Percentiles rank a stretch among this genome's conserved stretches.
Evolutionary conservation across 805 yeast species (phyloP).

Genomic region (Candida pseudoglaebosa): DNA sequence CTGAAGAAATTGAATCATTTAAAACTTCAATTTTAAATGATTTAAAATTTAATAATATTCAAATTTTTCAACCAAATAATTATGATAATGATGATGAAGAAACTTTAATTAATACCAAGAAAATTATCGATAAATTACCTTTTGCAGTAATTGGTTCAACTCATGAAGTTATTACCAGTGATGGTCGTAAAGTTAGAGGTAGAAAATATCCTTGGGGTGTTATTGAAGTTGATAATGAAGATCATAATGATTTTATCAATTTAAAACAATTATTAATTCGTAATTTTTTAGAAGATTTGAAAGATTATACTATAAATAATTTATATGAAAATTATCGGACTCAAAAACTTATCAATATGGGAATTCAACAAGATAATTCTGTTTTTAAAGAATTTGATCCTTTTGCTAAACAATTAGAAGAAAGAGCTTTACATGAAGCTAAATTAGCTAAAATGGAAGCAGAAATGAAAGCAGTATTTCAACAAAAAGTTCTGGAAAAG

Average conservation of each 20-base stretch:
- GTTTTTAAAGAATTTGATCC: constrained; percentile 98
- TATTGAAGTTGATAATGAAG: constrained; percentile 91
- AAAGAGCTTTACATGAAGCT: constrained; percentile 87
- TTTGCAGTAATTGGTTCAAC: constrained; percentile 95
- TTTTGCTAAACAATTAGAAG: constrained; percentile 86
- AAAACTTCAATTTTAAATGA: constrained; percentile 59
- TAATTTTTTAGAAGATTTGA: constrained; percentile 89
- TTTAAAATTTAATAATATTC: constrained; percentile 67
- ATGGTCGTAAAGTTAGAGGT: constrained; percentile 83
- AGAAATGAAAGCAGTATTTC: constrained; percentile 95
- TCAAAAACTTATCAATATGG: constrained; percentile 72
- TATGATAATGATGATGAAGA: constrained; percentile 87
- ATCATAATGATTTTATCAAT: constrained; percentile 86
- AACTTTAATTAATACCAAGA: constrained; percentile 58
- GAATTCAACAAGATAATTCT: constrained; percentile 85
- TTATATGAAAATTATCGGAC: constrained; percentile 89
- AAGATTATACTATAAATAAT: constrained; percentile 72
- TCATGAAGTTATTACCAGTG: constrained; percentile 57
- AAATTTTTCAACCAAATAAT: constrained; percentile 67
- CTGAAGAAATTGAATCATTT: constrained; percentile 65
- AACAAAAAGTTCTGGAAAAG: constrained; percentile 92
- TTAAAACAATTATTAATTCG: constrained; percentile 85
- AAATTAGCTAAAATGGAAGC: constrained; percentile 90
- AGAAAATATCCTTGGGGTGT: constrained; percentile 97
- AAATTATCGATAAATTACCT: constrained; percentile 71